A percentile compares a stretch with the other conserved stretches of the same genome.
Evolutionary conservation across 306 rosid genomes (phyloP).

Genomic region (Fragaria nilgerrensis): DNA sequence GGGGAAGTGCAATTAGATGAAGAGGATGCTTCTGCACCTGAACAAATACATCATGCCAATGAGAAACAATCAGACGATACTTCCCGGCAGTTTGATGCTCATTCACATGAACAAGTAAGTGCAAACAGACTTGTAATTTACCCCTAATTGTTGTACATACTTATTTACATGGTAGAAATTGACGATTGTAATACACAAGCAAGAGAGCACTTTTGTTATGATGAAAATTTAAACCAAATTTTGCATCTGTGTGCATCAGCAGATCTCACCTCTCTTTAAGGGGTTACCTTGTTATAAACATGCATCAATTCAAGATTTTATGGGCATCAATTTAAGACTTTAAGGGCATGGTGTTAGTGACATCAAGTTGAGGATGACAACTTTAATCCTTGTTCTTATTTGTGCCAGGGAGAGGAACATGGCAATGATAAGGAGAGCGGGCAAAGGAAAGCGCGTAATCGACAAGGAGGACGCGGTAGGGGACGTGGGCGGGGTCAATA

Average conservation of each 20-base stretch:
- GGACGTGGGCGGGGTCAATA: conserved; percentile 78
- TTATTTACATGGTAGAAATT: neutral
- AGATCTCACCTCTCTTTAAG: neutral
- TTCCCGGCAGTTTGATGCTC: conserved; percentile 47
- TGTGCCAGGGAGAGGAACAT: conserved; percentile 77
- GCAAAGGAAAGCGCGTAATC: conserved; percentile 70
- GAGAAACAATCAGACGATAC: conserved; percentile 64
- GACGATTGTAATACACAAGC: neutral
- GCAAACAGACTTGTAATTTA: conserved; percentile 8
- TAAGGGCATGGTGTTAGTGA: neutral
- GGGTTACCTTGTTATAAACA: neutral
- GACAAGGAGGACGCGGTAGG: conserved; percentile 55
- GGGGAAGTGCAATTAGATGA: conserved; percentile 68
- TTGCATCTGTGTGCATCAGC: neutral
- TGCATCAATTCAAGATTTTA: neutral
- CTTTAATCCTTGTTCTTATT: neutral
- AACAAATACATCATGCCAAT: conserved; percentile 55
- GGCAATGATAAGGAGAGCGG: conserved; percentile 71
- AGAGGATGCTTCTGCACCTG: conserved; percentile 54
- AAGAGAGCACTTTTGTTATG: neutral
- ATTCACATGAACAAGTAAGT: conserved; percentile 67
- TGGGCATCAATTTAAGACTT: neutral
- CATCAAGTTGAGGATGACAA: neutral
- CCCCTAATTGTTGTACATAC: neutral
- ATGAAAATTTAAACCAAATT: too few species aligned